Percentiles rank a stretch among this genome's conserved stretches.
Conservation (phyloP, 2,329 filamentous ascomycete species). For the Arthroderma sp. region DNA sequence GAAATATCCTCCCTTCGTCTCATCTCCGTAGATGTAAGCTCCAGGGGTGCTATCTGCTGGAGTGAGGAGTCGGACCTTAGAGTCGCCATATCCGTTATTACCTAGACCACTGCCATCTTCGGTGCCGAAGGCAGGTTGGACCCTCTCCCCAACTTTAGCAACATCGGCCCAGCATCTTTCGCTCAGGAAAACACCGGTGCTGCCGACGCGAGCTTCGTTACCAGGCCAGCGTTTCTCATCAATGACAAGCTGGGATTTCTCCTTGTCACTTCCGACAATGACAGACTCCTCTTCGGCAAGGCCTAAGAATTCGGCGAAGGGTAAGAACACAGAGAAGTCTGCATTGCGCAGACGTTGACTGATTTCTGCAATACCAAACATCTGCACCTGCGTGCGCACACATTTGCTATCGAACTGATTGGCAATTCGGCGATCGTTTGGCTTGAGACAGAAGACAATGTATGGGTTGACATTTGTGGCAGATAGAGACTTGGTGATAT, state of each 20-base stretch:
- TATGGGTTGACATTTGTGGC: conserved; percentile 80
- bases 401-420: conserved; percentile 99
- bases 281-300: conserved; percentile 72
- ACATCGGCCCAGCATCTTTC: conserved; percentile 93
- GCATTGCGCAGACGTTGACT: conserved; percentile 84
- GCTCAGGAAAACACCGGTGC: conserved; percentile 88
- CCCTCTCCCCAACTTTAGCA: conserved; percentile 56
- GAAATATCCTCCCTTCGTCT: conserved; percentile 72
- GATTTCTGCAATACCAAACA: conserved; percentile 92
- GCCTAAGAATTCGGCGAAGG: conserved; percentile 89
- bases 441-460: conserved; percentile 94
- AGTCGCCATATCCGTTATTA: conserved; percentile 37
- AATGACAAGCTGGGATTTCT: conserved; percentile 82
- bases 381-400: conserved; percentile 85
- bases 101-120: conserved; percentile 44
- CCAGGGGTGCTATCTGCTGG: conserved; percentile 40
- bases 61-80: conserved; percentile 44
- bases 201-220: conserved; percentile 82
- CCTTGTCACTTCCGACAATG: conserved; percentile 80
- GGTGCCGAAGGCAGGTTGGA: conserved; percentile 45
- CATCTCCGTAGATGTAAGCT: conserved; percentile 54
- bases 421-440: conserved; percentile 90
- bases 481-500: conserved; percentile 75
- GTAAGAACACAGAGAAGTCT: conserved; percentile 90
- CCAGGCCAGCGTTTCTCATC: conserved; percentile 85